Evolutionary conservation across 2,329 filamentous ascomycete species (phyloP), one percentile per base, ranked within the genome.

Genomic region (Pyricularia pennisetigena): DNA sequence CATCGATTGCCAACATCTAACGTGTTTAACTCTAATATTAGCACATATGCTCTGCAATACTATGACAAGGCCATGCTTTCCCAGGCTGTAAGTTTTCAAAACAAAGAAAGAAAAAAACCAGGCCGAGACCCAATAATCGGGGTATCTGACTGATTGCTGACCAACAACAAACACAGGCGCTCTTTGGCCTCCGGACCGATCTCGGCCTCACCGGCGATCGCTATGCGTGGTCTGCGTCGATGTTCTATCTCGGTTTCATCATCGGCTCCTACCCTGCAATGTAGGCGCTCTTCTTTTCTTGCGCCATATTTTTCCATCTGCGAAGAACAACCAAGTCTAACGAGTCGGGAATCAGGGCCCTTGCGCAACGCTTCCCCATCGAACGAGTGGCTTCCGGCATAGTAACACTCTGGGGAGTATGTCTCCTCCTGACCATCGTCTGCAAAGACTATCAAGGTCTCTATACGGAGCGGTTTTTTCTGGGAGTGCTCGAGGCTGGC

Each of bases 51-150:
- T 0, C 73, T 83, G 23, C 80, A 82, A 70, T 83, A 82, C 68
- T 82, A 82, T 63, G 82, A 83, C 70, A 83, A 85, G 72, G 82
- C 82, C 2, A 85, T 86, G 80, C 73, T 86, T 20, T 81, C 79
- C 0, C 83, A 85, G 71, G 84, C 84, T 64, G 41, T 65, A 54
- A n/a, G 41, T n/a, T 41, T 16, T 20, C 41, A 54, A 12, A 26
- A 4, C n/a, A n/a, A n/a, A n/a, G n/a, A n/a, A n/a, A n/a, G n/a
- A n/a, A n/a, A n/a, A 54, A 12, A 26, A 4, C n/a, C 30, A 6
- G 64, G 79, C 76, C 41, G 7, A 54, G 3, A n/a, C 8, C 20
- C 8, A 54, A 6, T 20, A 9, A 3, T 54, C 3, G 41, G 20
- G 8, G 7, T 54, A 3, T 54, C 20, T n/a, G 12, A 41, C 32